Base-by-base conservation (phyloP, 495 filamentous ascomycete genomes). In the Neurospora intermedia region DNA sequence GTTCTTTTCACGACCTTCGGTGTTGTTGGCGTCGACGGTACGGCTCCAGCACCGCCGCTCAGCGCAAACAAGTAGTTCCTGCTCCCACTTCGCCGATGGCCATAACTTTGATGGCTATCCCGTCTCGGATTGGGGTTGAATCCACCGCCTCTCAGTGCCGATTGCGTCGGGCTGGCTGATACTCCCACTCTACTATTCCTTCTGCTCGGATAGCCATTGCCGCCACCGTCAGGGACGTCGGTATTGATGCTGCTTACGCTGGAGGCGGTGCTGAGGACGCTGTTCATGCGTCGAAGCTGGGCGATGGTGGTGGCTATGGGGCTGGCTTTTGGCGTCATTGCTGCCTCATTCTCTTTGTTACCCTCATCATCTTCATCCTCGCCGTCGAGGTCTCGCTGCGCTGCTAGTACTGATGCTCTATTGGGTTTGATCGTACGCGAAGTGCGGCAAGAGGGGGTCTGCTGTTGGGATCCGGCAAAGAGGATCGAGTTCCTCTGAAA, bases 251-350 rank as follows among this genome's bases (percentile, higher is more conserved):
- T 75, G 39, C 15, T 43, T 69, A 74, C 45, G 70, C 74, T 74
- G 6, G 77, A 73, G 8, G 74, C 70, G 8, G 46, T 70, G 77
- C 76, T 76, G 39, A 79, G 38, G 8, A 69, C 70, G 45, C 70
- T 74, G 74, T 80, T 76, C 77, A 78, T 78, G 71, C 77, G 77
- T 13, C 77, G 71, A 3, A 80, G 73, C 43, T 77, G 74, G 43
- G 71, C 74, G 18, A 77, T 76, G 42, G 75, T 74, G 18, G 69
- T 38, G 39, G 72, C 71, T 27, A 43, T 40, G 16, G 54, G 38
- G 38, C 20, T 71, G 42, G 54, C 54, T 35, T 35, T 62, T 31
- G 54, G 54, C 2, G 54, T 62, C 40, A 41, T 3, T 1, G 20
- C 27, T 4, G 54, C 13, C 1, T 3, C 35, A 18, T 62, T 62